Conservation (phyloP, 371 early-diverging fungal species). For the Mucor irregularis region DNA sequence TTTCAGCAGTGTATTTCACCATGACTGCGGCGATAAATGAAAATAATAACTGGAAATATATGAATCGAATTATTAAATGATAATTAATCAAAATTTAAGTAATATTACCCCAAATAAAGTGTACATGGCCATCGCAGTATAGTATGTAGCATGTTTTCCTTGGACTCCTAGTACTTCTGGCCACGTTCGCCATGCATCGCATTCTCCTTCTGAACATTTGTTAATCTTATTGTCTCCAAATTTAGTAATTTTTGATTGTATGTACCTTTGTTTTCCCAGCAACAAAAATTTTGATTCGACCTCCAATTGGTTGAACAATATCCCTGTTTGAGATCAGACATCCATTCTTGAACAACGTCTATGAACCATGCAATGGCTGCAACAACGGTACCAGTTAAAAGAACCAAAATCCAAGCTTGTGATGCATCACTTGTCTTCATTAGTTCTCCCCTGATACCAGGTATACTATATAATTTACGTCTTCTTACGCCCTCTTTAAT, state of each 20-base stretch:
- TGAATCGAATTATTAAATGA: too few relatives aligned
- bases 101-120: constrained; percentile 47
- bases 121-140: constrained; percentile 40
- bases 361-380: constrained; percentile 83
- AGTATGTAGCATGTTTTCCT: constrained; percentile 22
- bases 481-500: constrained; percentile 86
- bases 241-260: background rate
- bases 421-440: constrained; percentile 70
- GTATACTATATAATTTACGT: constrained; percentile 57
- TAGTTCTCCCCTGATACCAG: constrained; percentile 61
- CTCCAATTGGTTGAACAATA: constrained; percentile 86
- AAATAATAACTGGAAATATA: constrained; percentile 42
- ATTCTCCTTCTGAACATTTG: constrained; percentile 18
- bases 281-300: constrained; percentile 88
- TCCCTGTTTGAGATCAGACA: constrained; percentile 81
- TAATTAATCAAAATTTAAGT: background rate
- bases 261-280: constrained; percentile 73
- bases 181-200: constrained; percentile 49
- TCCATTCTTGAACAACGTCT: constrained; percentile 77
- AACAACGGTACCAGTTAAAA: constrained; percentile 62
- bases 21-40: constrained; percentile 38
- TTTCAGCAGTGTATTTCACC: constrained; percentile 49
- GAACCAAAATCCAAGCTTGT: constrained; percentile 87
- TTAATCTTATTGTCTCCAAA: constrained; percentile 1
- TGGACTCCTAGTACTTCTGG: constrained; percentile 34